These are phyloP conservation scores for Cercospora sesami DNA, from an alignment of 2,329 filamentous ascomycete species.

Conservation along the genomic window DNA sequence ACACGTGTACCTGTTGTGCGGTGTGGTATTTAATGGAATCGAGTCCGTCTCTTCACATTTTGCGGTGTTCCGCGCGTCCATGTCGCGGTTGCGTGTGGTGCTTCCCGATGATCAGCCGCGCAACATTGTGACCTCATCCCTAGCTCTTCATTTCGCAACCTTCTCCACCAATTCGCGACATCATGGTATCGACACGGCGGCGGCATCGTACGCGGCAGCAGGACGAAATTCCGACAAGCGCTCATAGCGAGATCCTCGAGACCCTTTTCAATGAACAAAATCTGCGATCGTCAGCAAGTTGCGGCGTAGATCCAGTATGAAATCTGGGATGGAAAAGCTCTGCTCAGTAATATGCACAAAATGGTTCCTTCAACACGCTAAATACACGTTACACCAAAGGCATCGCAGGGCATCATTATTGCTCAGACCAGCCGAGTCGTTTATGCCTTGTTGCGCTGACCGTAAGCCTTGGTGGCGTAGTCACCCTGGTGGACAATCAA, in stretches of 20 bases:
- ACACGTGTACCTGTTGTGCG: neutral
- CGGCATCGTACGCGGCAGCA: neutral
- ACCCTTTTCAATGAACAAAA: neutral
- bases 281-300: neutral
- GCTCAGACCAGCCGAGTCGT: slow-evolving; percentile 11
- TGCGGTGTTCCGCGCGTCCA: neutral
- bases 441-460: slow-evolving; percentile 55
- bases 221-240: no score
- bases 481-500: slow-evolving; percentile 86
- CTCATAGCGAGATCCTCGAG: no score
- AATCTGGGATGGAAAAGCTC: no score
- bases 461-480: slow-evolving; percentile 94
- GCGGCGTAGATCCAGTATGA: neutral
- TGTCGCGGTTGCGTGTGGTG: neutral
- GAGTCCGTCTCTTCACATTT: neutral
- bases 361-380: slow-evolving; percentile 19
- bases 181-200: neutral
- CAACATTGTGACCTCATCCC: neutral
- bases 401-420: slow-evolving; percentile 9
- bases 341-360: slow-evolving; percentile 8
- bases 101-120: neutral
- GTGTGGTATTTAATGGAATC: neutral
- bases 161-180: neutral
- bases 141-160: neutral
- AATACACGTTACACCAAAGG: slow-evolving; percentile 18